A percentile compares a stretch with the other conserved stretches of the same genome.
Evolutionary conservation across 2,329 filamentous ascomycete species (phyloP).

Genomic region (Exserohilum turcica): DNA sequence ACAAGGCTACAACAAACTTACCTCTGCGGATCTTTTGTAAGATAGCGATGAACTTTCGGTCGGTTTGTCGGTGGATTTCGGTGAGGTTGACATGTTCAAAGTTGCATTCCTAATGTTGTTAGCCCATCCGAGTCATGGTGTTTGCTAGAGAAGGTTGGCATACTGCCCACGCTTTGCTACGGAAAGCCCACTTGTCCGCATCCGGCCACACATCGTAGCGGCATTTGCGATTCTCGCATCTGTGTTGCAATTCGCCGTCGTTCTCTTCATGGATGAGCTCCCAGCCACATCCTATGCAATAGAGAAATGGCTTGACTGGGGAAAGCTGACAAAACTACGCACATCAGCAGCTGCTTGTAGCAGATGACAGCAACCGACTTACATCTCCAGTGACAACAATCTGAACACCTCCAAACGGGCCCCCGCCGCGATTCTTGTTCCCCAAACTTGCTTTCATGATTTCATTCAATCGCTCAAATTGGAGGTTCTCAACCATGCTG

Average conservation of each 20-base stretch:
- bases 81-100: constrained; percentile 61
- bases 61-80: constrained; percentile 63
- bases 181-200: constrained; percentile 66
- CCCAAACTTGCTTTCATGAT: constrained; percentile 52
- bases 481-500: constrained; percentile 65
- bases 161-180: constrained; percentile 59
- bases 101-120: constrained; percentile 48
- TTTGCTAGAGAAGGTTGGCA: not conserved
- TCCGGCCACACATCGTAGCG: constrained; percentile 49
- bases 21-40: constrained; percentile 62
- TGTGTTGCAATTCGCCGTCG: constrained; percentile 13
- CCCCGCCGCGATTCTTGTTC: constrained; percentile 5
- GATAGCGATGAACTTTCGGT: constrained; percentile 59
- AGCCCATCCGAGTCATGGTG: not conserved
- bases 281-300: constrained; percentile 58
- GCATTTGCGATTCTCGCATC: constrained; percentile 26
- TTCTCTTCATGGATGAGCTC: constrained; percentile 27
- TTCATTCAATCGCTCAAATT: constrained; percentile 57
- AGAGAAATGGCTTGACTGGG: constrained; percentile 62
- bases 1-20: constrained; percentile 4
- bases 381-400: constrained; percentile 62
- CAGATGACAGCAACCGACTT: constrained; percentile 32
- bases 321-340: constrained; percentile 52
- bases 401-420: constrained; percentile 57
- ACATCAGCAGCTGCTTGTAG: not conserved